These are phyloP conservation scores for Trichocomaceae sp. DNA, from an alignment of 2,329 filamentous ascomycete genomes.

Conservation along the genomic window DNA sequence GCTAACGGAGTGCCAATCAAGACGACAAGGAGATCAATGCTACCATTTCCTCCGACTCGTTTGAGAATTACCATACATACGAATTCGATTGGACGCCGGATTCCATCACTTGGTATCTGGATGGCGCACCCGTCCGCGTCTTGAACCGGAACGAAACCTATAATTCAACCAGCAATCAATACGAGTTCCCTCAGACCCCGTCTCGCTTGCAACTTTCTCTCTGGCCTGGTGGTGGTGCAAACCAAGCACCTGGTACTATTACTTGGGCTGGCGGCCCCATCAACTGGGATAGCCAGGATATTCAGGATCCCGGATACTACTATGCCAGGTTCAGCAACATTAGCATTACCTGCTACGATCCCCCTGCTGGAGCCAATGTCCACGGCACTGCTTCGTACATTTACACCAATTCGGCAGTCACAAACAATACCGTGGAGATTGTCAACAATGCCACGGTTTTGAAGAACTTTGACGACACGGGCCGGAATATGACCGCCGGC, in stretches of 20 bases:
- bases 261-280: slow-evolving; percentile 88
- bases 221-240: slow-evolving; percentile 83
- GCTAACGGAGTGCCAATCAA: slow-evolving; percentile 29
- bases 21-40: slow-evolving; percentile 72
- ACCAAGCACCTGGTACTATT: slow-evolving; percentile 70
- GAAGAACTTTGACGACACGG: slow-evolving; percentile 72
- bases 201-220: slow-evolving; percentile 86
- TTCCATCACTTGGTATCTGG: slow-evolving; percentile 75
- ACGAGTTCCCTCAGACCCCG: slow-evolving; percentile 85
- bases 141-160: slow-evolving; percentile 73
- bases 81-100: slow-evolving; percentile 91
- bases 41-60: slow-evolving; percentile 57
- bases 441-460: slow-evolving; percentile 69
- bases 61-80: slow-evolving; percentile 76
- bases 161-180: slow-evolving; percentile 76
- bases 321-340: slow-evolving; percentile 74
- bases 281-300: slow-evolving; percentile 75
- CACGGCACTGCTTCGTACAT: slow-evolving; percentile 62
- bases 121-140: slow-evolving; percentile 69
- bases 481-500: slow-evolving; percentile 60
- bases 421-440: slow-evolving; percentile 71
- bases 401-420: slow-evolving; percentile 58
- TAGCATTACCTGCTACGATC: slow-evolving; percentile 78
- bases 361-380: slow-evolving; percentile 62
- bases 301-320: slow-evolving; percentile 80